Evolutionary conservation across 129 eudicot genomes (phyloP).

Genomic region (Helichrysum umbraculigerum): DNA sequence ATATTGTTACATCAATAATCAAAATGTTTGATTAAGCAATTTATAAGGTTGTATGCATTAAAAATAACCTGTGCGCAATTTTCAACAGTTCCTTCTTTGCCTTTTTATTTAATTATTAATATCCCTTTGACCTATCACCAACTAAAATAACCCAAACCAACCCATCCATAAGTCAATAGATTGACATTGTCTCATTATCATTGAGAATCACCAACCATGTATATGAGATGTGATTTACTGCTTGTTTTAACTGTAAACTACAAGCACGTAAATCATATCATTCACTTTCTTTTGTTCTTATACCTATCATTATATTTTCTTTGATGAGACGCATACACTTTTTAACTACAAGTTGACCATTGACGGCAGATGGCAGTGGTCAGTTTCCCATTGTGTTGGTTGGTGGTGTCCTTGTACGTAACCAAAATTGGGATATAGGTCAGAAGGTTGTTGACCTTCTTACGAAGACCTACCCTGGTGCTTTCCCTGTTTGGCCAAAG

Average conservation of each 20-base stretch:
- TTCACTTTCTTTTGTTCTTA: not conserved
- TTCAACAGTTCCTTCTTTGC: not conserved
- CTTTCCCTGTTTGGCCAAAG: slow-evolving; percentile 83
- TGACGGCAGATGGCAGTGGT: slow-evolving; percentile 60
- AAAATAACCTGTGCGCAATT: not conserved
- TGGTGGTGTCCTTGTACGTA: slow-evolving; percentile 85
- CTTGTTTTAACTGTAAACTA: not conserved
- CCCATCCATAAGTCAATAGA: not conserved
- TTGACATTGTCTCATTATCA: not conserved
- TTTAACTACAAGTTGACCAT: slow-evolving; percentile 19
- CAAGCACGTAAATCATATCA: not conserved
- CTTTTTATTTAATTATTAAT: not conserved
- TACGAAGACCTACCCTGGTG: slow-evolving; percentile 63
- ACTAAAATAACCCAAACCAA: not conserved
- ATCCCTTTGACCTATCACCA: not conserved
- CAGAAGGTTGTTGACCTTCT: slow-evolving; percentile 55
- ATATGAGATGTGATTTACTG: slow-evolving; percentile 12
- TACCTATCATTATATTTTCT: not conserved
- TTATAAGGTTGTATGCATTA: not conserved
- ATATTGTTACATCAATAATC: not conserved
- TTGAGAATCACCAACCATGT: not conserved
- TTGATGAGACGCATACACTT: not conserved
- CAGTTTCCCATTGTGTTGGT: slow-evolving; percentile 82
- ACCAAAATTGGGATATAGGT: slow-evolving; percentile 77
- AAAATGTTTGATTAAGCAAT: not conserved